A percentile compares a stretch with the other conserved stretches of the same genome.
Conservation (phyloP, 2,329 filamentous ascomycete species). For the Colletotrichum brevisporum region DNA sequence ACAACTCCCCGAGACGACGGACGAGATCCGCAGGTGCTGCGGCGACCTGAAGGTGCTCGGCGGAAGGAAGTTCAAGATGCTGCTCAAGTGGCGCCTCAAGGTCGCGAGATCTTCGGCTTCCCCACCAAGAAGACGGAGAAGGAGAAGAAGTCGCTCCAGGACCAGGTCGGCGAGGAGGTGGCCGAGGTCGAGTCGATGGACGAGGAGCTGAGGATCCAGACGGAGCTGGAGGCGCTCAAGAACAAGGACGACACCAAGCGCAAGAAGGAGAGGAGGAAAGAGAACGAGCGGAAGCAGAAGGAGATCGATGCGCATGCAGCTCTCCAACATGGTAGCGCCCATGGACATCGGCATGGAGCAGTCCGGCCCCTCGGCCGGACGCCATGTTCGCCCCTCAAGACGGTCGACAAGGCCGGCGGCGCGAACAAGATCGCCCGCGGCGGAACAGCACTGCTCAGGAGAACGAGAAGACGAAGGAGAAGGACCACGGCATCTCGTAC, state of each 20-base stretch:
- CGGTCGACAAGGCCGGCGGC: conserved; percentile 82
- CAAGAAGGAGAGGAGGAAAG: conserved; percentile 86
- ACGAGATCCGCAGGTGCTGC: conserved; percentile 85
- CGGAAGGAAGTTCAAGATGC: conserved; percentile 91
- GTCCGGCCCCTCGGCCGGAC: conserved; percentile 79
- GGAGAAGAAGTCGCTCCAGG: conserved; percentile 46
- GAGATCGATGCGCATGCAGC: conserved; percentile 96
- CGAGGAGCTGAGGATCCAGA: conserved; percentile 90
- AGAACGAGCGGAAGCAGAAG: conserved; percentile 94
- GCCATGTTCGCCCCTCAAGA: conserved; percentile 89
- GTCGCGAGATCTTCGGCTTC: conserved; percentile 94
- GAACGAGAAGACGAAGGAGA: conserved; percentile 69
- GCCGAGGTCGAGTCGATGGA: conserved; percentile 92
- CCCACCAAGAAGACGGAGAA: conserved; percentile 76
- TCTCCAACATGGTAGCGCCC: conserved; percentile 96
- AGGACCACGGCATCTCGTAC: conserved; percentile 68
- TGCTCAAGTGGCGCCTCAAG: conserved; percentile 90
- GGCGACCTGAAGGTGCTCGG: conserved; percentile 90
- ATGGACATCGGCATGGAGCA: conserved; percentile 97
- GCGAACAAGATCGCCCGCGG: conserved; percentile 80
- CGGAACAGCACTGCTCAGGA: conserved; percentile 80
- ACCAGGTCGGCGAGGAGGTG: conserved; percentile 75
- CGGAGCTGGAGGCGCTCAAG: conserved; percentile 85
- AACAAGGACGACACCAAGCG: conserved; percentile 83
- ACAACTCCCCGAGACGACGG: conserved; percentile 89